Evolutionary conservation across 75 land plant species (phyloP).

Genomic region (Cupressus sempervirens): DNA sequence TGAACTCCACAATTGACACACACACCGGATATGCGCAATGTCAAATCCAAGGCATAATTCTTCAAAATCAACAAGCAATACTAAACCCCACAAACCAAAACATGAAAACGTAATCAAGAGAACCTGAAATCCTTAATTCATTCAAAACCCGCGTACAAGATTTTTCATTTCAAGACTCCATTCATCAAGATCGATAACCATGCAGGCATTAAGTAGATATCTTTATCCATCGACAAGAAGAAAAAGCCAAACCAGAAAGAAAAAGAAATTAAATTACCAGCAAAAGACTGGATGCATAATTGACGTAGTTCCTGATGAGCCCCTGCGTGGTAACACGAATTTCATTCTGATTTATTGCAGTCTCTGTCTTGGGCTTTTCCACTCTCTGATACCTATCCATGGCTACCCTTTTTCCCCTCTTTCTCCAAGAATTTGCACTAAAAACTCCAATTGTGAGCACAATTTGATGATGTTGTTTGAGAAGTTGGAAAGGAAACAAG

Average conservation of each 20-base stretch:
- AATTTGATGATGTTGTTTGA: neutral
- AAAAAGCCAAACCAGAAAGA: neutral
- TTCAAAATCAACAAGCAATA: neutral
- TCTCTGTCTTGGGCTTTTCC: conserved; percentile 52
- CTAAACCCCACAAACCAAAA: neutral
- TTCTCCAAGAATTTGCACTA: neutral
- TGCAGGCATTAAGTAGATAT: neutral
- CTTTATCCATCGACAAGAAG: neutral
- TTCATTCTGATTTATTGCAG: conserved; percentile 47
- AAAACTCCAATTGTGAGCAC: neutral
- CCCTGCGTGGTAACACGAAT: conserved; percentile 50
- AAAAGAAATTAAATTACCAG: conserved; percentile 22
- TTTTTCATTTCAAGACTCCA: neutral
- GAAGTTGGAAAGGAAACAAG: neutral
- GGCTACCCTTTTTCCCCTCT: neutral
- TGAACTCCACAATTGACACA: too few relatives aligned
- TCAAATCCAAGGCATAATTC: neutral
- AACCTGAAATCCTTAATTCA: neutral
- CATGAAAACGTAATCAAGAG: neutral
- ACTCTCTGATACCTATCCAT: conserved; percentile 51
- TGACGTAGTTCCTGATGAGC: conserved; percentile 46
- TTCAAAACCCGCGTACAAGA: neutral
- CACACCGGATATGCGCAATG: neutral
- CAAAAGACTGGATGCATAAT: conserved; percentile 43
- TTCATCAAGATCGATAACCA: neutral